Evolutionary conservation across 352 stramenopile genomes (phyloP).

Genomic region (Globisporangium abappressorium): DNA sequence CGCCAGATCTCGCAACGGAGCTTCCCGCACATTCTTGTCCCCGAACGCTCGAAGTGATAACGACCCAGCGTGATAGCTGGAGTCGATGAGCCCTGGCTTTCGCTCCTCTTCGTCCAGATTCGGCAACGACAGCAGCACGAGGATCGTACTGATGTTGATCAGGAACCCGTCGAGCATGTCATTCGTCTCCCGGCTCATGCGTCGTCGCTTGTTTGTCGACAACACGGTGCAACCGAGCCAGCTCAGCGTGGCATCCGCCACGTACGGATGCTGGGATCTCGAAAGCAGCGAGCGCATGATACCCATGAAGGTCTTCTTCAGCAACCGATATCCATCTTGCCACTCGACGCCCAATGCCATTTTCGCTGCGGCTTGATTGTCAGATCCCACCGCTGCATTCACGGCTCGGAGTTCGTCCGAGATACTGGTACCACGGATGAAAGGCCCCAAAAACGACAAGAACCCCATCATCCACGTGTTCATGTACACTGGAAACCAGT

Average conservation of each 20-base stretch:
- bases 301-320: slow-evolving; percentile 32
- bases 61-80: slow-evolving; percentile 47
- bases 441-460: slow-evolving; percentile 51
- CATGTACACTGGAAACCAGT: slow-evolving; percentile 46
- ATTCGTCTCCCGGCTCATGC: slow-evolving; percentile 44
- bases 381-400: slow-evolving; percentile 31
- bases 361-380: slow-evolving; percentile 23
- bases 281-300: slow-evolving; percentile 33
- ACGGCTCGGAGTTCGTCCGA: slow-evolving; percentile 51
- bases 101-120: slow-evolving; percentile 28
- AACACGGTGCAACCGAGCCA: slow-evolving; percentile 51
- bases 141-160: slow-evolving; percentile 55
- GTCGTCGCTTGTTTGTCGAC: slow-evolving; percentile 42
- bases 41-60: slow-evolving; percentile 50
- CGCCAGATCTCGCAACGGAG: slow-evolving; percentile 16
- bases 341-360: slow-evolving; percentile 43
- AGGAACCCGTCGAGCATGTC: slow-evolving; percentile 66
- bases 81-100: slow-evolving; percentile 32
- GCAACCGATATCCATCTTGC: slow-evolving; percentile 36
- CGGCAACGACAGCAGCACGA: slow-evolving; percentile 41
- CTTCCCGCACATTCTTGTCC: slow-evolving; percentile 18
- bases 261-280: slow-evolving; percentile 37
- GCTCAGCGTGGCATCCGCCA: slow-evolving; percentile 56
- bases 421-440: slow-evolving; percentile 69
- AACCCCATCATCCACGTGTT: slow-evolving; percentile 42